phyloP scores from a whole-genome alignment of 345 rosid species.

The Mangifera indica region DNA sequence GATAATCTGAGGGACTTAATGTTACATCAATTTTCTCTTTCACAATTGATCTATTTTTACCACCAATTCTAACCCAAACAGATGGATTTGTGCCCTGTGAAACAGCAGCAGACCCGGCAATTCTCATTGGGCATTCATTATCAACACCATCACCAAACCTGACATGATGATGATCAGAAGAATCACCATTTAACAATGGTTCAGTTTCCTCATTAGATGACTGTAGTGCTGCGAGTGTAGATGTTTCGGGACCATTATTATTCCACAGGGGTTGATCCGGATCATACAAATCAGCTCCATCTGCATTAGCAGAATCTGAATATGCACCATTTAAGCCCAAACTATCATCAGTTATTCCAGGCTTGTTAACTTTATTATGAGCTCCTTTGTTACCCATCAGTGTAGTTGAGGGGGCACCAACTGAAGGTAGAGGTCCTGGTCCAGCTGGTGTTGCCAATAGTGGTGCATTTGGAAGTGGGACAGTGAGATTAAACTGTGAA shows the following conservation, averaged over 20 bases:
- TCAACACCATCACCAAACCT: conserved; percentile 36
- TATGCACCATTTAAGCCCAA: conserved; percentile 55
- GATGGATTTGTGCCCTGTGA: conserved; percentile 47
- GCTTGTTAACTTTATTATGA: conserved; percentile 44
- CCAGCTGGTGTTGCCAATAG: conserved; percentile 56
- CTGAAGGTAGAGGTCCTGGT: conserved; percentile 48
- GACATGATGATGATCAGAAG: conserved; percentile 39
- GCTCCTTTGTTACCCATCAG: conserved; percentile 46
- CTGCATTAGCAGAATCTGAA: conserved; percentile 42
- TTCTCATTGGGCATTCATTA: conserved; percentile 39
- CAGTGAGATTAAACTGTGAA: conserved; percentile 96
- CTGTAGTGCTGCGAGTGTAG: conserved; percentile 43
- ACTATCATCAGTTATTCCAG: conserved; percentile 56
- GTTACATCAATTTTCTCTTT: conserved; percentile 58
- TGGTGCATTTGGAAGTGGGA: conserved; percentile 76
- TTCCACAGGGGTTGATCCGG: conserved; percentile 99
- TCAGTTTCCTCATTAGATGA: conserved; percentile 60
- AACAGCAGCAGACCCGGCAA: conserved; percentile 30
- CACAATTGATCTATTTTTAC: conserved; percentile 42
- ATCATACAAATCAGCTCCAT: conserved; percentile 84
- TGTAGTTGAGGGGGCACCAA: conserved; percentile 49
- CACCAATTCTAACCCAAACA: conserved; percentile 74
- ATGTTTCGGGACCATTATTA: conserved; percentile 60
- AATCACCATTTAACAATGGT: conserved; percentile 46
- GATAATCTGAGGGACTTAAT: conserved; percentile 37